A percentile compares a stretch with the other conserved stretches of the same genome.
These are phyloP conservation scores for Acanthamoeba divionensis DNA, from an alignment of 208 protist species.

Conservation along the genomic window DNA sequence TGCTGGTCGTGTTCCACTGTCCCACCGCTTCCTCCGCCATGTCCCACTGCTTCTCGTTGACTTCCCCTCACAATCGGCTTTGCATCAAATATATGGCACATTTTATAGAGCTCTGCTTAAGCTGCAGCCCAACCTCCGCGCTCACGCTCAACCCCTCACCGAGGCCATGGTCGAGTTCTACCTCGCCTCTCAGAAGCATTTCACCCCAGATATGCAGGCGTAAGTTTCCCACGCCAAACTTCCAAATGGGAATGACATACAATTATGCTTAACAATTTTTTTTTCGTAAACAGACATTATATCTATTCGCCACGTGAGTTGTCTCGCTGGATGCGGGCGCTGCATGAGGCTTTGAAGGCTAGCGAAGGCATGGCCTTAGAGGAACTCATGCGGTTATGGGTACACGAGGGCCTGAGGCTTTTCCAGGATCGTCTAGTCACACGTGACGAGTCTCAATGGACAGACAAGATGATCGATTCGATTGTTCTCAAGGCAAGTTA, in stretches of 20 bases:
- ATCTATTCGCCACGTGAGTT: constrained; percentile 98
- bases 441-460: constrained; percentile 92
- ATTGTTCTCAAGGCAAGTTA: constrained; percentile 72
- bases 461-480: constrained; percentile 81
- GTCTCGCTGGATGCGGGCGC: constrained; percentile 94
- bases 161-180: constrained; percentile 96
- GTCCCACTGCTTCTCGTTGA: constrained; percentile 97
- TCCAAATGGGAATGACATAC: too few species aligned
- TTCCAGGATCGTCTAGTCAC: constrained; percentile 92
- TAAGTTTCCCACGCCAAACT: neutral
- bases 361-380: constrained; percentile 65
- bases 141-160: constrained; percentile 78
- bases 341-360: constrained; percentile 91
- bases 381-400: constrained; percentile 90
- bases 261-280: too few species aligned
- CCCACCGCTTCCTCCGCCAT: constrained; percentile 94
- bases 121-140: constrained; percentile 73
- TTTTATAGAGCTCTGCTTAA: constrained; percentile 95
- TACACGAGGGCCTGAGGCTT: constrained; percentile 96
- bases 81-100: constrained; percentile 97
- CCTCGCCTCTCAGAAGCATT: constrained; percentile 87
- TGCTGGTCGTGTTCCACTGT: constrained; percentile 93
- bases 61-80: constrained; percentile 93
- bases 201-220: constrained; percentile 92
- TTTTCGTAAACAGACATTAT: constrained; percentile 92